These are phyloP conservation scores for Colletotrichum theobromicola DNA, from an alignment of 2,329 filamentous ascomycete species.

Conservation along the genomic window DNA sequence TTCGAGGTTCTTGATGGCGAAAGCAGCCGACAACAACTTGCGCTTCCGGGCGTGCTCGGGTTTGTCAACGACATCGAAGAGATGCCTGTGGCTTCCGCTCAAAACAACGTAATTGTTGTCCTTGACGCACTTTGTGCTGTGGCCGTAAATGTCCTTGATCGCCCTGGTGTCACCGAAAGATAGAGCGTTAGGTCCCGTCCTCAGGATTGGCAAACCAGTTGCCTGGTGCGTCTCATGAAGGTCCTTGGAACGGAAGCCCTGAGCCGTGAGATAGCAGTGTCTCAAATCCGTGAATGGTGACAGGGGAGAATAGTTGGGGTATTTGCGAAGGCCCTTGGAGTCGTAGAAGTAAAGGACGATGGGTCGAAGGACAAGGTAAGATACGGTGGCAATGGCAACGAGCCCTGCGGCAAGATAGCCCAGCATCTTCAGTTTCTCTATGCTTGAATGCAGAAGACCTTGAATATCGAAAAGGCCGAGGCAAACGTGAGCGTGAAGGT, in stretches of 20 bases:
- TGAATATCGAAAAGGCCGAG: not conserved
- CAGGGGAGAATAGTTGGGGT: not conserved
- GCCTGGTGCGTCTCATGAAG: not conserved
- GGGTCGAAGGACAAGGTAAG: not conserved
- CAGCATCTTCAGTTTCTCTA: not conserved
- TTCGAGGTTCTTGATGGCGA: conserved; percentile 58
- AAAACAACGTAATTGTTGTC: conserved; percentile 30
- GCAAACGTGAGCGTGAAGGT: not conserved
- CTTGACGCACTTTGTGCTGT: conserved; percentile 55
- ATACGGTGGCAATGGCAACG: not conserved
- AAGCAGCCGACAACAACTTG: conserved; percentile 53
- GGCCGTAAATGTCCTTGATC: conserved; percentile 56
- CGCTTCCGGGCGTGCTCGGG: conserved; percentile 56
- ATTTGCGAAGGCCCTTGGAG: not conserved
- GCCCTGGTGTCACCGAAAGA: conserved; percentile 44
- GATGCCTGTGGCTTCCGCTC: conserved; percentile 53
- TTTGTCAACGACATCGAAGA: conserved; percentile 58
- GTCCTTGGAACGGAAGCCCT: not conserved
- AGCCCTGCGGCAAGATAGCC: not conserved
- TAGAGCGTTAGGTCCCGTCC: conserved; percentile 48
- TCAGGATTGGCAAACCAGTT: conserved; percentile 37
- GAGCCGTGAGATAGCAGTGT: not conserved
- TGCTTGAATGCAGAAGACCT: not conserved
- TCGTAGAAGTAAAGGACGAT: not conserved
- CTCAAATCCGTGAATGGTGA: not conserved